Percentiles rank a stretch among this genome's conserved stretches.
These are phyloP conservation scores for Phialophora chinensis DNA, from an alignment of 2,329 filamentous ascomycete species.

Conservation along the genomic window DNA sequence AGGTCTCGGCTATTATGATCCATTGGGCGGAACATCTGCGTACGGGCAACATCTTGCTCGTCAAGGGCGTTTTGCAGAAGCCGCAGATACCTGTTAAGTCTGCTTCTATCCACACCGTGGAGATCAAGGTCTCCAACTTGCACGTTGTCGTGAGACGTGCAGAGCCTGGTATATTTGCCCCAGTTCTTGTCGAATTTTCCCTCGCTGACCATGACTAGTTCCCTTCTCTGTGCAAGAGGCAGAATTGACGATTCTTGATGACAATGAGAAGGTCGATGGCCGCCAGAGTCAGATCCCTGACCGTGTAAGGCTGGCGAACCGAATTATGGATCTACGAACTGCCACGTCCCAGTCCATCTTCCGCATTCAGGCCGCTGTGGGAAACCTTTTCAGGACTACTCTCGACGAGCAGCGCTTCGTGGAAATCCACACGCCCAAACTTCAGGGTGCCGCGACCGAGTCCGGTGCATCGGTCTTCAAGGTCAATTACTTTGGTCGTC, in stretches of 20 bases:
- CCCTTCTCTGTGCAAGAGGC: constrained; percentile 75
- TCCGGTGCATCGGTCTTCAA: constrained; percentile 91
- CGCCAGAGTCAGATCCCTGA: constrained; percentile 69
- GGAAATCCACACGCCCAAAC: constrained; percentile 91
- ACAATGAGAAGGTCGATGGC: constrained; percentile 62
- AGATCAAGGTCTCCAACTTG: constrained; percentile 72
- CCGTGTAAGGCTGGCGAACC: constrained; percentile 75
- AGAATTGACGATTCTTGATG: constrained; percentile 63
- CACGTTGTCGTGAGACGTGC: constrained; percentile 67
- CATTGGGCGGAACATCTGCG: constrained; percentile 86
- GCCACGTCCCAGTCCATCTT: constrained; percentile 86
- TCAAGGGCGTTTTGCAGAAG: constrained; percentile 74
- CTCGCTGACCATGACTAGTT: constrained; percentile 44
- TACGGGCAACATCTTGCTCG: constrained; percentile 76
- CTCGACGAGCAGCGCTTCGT: constrained; percentile 80
- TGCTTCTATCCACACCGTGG: constrained; percentile 75
- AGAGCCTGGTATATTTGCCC: constrained; percentile 52
- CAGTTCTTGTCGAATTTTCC: background rate
- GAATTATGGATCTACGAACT: constrained; percentile 84
- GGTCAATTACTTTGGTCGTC: constrained; percentile 86
- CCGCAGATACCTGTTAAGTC: constrained; percentile 77
- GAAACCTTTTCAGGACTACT: constrained; percentile 77
- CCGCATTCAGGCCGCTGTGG: constrained; percentile 80
- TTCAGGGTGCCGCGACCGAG: constrained; percentile 87
- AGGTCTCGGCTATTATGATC: constrained; percentile 75